These are phyloP conservation scores for Boletus barrowsii DNA, from an alignment of 768 basidiomycete species.

Conservation along the genomic window DNA sequence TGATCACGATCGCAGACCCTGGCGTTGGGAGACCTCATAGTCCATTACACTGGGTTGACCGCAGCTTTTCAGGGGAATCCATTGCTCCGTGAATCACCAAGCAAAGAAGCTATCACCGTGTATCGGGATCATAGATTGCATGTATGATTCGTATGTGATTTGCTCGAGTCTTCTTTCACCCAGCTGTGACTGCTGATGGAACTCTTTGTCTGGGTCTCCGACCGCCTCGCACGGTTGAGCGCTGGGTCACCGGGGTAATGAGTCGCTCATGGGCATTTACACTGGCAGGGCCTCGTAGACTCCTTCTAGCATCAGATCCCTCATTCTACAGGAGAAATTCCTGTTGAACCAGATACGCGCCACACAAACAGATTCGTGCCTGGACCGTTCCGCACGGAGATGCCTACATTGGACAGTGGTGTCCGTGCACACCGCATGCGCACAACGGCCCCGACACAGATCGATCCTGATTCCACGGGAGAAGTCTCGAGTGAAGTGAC, in stretches of 20 bases:
- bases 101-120: too few relatives aligned
- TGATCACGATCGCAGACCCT: too few relatives aligned
- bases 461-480: conserved; percentile 5
- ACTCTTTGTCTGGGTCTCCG: not conserved
- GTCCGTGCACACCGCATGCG: too few relatives aligned
- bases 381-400: conserved; percentile 16
- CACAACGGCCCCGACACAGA: not conserved
- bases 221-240: not conserved
- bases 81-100: too few relatives aligned
- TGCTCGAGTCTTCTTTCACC: not conserved
- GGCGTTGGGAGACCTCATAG: too few relatives aligned
- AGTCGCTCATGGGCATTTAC: not conserved
- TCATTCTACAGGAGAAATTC: too few relatives aligned
- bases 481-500: not conserved
- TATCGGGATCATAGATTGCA: too few relatives aligned
- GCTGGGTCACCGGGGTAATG: not conserved
- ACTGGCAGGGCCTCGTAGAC: not conserved
- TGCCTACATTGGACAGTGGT: not conserved
- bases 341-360: not conserved
- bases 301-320: too few relatives aligned
- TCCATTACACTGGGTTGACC: too few relatives aligned
- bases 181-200: not conserved
- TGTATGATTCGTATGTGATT: not conserved
- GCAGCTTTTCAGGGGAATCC: too few relatives aligned
- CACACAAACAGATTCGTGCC: conserved; percentile 3